phyloP scores from a whole-genome alignment of 2,329 filamentous ascomycete genomes.

The Pyrenochaeta sp. region DNA sequence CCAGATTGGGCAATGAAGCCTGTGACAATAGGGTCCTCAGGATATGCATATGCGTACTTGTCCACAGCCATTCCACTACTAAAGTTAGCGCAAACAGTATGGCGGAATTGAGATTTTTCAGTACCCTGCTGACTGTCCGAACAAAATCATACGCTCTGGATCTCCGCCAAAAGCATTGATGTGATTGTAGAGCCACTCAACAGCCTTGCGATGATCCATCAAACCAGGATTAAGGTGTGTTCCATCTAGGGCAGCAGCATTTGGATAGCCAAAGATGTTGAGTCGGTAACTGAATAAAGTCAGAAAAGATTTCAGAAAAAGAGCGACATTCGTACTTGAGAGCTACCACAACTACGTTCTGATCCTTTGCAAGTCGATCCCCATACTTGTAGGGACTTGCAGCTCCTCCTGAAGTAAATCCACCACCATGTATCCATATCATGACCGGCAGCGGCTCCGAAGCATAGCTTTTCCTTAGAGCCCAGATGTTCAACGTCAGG shows the following conservation, averaged over 20 bases:
- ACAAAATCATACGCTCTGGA: constrained; percentile 44
- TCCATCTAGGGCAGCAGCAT: constrained; percentile 31
- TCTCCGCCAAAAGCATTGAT: constrained; percentile 44
- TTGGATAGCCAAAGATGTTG: constrained; percentile 48
- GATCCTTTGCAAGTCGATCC: constrained; percentile 52
- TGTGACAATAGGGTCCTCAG: constrained; percentile 55
- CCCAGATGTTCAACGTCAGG: constrained; percentile 35
- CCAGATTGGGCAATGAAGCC: constrained; percentile 53
- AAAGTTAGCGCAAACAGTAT: constrained; percentile 1
- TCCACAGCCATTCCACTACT: constrained; percentile 49
- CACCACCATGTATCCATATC: constrained; percentile 58
- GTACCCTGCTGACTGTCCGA: constrained; percentile 44
- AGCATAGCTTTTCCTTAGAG: constrained; percentile 26
- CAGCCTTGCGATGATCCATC: constrained; percentile 45
- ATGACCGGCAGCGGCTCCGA: constrained; percentile 49
- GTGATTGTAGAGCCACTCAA: constrained; percentile 50
- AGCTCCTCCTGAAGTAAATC: constrained; percentile 53
- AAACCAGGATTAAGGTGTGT: constrained; percentile 44
- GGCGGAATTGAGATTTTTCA: neutral
- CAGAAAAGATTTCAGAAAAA: neutral
- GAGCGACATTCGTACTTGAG: constrained; percentile 30
- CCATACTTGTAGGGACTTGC: constrained; percentile 57
- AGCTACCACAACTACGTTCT: constrained; percentile 52
- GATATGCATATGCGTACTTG: constrained; percentile 57
- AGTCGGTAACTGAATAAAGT: constrained; percentile 32